Evolutionary conservation across 225 moss, liverwort and hornwort genomes (phyloP).

Genomic region (Asterella californica): DNA sequence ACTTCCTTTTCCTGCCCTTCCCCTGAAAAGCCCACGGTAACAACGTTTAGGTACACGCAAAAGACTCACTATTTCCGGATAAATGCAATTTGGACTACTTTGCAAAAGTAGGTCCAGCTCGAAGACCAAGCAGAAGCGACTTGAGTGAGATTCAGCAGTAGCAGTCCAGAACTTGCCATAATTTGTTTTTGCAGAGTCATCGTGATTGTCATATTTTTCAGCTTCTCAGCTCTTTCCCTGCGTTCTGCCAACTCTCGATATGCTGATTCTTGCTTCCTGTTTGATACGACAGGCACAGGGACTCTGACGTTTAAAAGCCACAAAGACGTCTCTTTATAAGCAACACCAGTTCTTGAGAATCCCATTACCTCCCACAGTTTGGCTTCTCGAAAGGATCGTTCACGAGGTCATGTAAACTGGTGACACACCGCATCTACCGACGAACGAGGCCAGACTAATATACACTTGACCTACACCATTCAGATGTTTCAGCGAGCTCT

Average conservation of each 20-base stretch:
- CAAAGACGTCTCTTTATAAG: neutral
- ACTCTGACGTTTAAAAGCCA: too few species aligned
- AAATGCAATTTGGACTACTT: too few species aligned
- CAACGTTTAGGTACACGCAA: neutral
- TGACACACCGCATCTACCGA: too few species aligned
- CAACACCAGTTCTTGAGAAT: neutral
- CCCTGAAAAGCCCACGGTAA: constrained; percentile 23
- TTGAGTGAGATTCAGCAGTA: neutral
- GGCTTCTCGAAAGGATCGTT: too few species aligned
- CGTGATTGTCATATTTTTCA: constrained; percentile 54
- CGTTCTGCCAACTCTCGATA: constrained; percentile 63
- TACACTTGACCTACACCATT: neutral
- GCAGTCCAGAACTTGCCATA: constrained; percentile 33
- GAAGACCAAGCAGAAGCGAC: neutral
- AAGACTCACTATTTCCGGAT: neutral
- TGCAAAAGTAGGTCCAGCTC: neutral
- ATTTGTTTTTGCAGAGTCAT: constrained; percentile 70
- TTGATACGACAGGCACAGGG: neutral
- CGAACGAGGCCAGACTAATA: too few species aligned
- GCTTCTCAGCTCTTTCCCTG: constrained; percentile 62
- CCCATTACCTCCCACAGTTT: too few species aligned
- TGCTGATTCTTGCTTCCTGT: constrained; percentile 46
- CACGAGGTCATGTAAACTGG: too few species aligned
- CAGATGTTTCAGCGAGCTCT: neutral
- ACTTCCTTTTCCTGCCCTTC: constrained; percentile 82